These are phyloP conservation scores for Gossypium lobatum DNA, from an alignment of 441 rosid species.

Conservation along the genomic window DNA sequence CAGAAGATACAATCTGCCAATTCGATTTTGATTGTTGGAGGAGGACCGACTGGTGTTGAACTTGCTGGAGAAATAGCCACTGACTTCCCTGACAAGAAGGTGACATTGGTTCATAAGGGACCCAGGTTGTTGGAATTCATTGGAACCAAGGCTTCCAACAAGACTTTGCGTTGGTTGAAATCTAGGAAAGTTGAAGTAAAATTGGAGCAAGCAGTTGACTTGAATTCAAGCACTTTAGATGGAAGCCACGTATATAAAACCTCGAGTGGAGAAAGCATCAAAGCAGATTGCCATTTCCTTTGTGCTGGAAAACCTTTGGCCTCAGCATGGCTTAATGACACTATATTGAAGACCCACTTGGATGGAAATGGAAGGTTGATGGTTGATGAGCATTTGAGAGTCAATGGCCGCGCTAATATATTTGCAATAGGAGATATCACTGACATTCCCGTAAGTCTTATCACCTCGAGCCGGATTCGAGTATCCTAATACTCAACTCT, in stretches of 20 bases:
- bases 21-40: conserved; percentile 74
- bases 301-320: conserved; percentile 61
- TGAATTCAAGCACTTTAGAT: conserved; percentile 36
- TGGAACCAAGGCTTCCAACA: conserved; percentile 56
- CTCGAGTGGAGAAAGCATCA: conserved; percentile 49
- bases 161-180: conserved; percentile 61
- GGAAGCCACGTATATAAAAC: conserved; percentile 40
- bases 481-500: not conserved
- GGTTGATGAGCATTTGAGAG: conserved; percentile 63
- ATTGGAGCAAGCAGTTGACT: conserved; percentile 56
- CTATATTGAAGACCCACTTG: conserved; percentile 41
- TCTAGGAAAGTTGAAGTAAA: conserved; percentile 58
- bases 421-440: conserved; percentile 78
- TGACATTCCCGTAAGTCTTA: conserved; percentile 51
- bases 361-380: conserved; percentile 55
- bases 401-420: conserved; percentile 41
- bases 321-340: conserved; percentile 60
- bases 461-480: too few species aligned
- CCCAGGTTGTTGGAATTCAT: conserved; percentile 66
- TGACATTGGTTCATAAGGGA: conserved; percentile 74
- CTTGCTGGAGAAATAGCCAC: conserved; percentile 76
- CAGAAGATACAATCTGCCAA: conserved; percentile 65
- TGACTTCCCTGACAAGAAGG: conserved; percentile 71
- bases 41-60: conserved; percentile 89
- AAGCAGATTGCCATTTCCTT: conserved; percentile 66